A percentile compares a stretch with the other conserved stretches of the same genome.
These are phyloP conservation scores for Chrysanthemum seticuspe DNA, from an alignment of 129 eudicot genomes.

Conservation along the genomic window DNA sequence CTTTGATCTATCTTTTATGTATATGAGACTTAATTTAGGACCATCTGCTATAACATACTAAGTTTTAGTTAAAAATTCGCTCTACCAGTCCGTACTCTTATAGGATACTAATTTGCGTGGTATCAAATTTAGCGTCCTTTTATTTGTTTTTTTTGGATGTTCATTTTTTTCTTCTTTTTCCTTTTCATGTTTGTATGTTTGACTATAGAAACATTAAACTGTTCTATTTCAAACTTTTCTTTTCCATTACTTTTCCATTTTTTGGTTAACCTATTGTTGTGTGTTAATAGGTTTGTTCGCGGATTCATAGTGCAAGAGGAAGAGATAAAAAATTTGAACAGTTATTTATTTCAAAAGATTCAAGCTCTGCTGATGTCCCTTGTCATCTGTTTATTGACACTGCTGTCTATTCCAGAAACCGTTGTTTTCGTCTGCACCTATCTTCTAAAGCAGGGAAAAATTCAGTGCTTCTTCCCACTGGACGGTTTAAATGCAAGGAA, in stretches of 20 bases:
- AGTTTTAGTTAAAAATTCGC: no score
- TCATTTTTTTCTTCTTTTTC: neutral
- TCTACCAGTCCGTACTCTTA: no score
- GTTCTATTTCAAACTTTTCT: slow-evolving; percentile 1
- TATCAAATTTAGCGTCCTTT: neutral
- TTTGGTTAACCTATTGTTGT: slow-evolving; percentile 2
- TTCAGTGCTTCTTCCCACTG: slow-evolving; percentile 77
- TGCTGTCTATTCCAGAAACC: slow-evolving; percentile 93
- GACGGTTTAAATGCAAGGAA: slow-evolving; percentile 83
- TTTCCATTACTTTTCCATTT: slow-evolving; percentile 1
- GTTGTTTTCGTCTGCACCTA: slow-evolving; percentile 83
- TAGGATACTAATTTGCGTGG: no score
- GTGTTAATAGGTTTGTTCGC: slow-evolving; percentile 64
- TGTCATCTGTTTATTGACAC: slow-evolving; percentile 83
- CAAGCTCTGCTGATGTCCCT: slow-evolving; percentile 47
- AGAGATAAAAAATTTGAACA: slow-evolving; percentile 58
- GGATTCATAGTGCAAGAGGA: slow-evolving; percentile 50
- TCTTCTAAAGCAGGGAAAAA: slow-evolving; percentile 94
- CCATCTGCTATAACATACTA: no score
- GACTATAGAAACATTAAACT: slow-evolving; percentile 20
- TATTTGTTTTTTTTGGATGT: neutral
- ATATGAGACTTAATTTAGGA: no score
- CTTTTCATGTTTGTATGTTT: neutral
- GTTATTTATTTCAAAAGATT: slow-evolving; percentile 68
- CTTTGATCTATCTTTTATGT: no score